Evolutionary conservation across 2,329 filamentous ascomycete genomes (phyloP).

Genomic region (Talaromyces sp.): DNA sequence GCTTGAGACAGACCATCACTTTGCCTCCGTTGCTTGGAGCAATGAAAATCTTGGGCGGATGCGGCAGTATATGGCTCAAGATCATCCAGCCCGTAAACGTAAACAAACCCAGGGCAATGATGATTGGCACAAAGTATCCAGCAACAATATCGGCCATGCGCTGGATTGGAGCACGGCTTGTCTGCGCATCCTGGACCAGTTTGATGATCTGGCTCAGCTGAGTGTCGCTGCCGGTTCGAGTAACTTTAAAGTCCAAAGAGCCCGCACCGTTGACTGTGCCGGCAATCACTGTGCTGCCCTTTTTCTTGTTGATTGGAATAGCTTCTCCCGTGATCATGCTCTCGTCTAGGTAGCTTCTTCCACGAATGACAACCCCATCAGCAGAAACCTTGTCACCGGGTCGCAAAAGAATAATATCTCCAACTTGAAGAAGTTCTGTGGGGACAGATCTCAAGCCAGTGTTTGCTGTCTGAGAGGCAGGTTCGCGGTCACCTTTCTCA

Average conservation of each 20-base stretch:
- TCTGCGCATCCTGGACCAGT: slow-evolving; percentile 96
- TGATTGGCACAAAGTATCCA: slow-evolving; percentile 88
- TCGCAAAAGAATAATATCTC: slow-evolving; percentile 86
- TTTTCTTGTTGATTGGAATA: slow-evolving; percentile 86
- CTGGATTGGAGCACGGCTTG: slow-evolving; percentile 89
- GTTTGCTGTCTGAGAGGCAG: slow-evolving; percentile 27
- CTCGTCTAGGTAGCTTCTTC: slow-evolving; percentile 92
- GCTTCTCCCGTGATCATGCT: slow-evolving; percentile 98
- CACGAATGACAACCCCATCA: slow-evolving; percentile 79
- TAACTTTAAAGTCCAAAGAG: slow-evolving; percentile 86
- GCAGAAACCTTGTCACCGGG: slow-evolving; percentile 96
- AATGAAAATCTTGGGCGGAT: slow-evolving; percentile 86
- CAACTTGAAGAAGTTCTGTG: slow-evolving; percentile 89
- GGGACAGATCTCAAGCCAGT: slow-evolving; percentile 83
- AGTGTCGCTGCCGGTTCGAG: slow-evolving; percentile 86
- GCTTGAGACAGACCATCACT: slow-evolving; percentile 92
- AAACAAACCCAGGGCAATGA: slow-evolving; percentile 74
- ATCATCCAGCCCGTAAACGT: slow-evolving; percentile 95
- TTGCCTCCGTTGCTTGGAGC: slow-evolving; percentile 78
- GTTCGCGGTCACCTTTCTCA: slow-evolving; percentile 6
- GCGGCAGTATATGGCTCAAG: slow-evolving; percentile 74
- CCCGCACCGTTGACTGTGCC: slow-evolving; percentile 95
- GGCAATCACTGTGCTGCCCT: slow-evolving; percentile 75
- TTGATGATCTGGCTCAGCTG: slow-evolving; percentile 97
- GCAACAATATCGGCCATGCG: slow-evolving; percentile 85